Evolutionary conservation across 495 filamentous ascomycete genomes (phyloP).

Genomic region (Penicillium coprophilum): DNA sequence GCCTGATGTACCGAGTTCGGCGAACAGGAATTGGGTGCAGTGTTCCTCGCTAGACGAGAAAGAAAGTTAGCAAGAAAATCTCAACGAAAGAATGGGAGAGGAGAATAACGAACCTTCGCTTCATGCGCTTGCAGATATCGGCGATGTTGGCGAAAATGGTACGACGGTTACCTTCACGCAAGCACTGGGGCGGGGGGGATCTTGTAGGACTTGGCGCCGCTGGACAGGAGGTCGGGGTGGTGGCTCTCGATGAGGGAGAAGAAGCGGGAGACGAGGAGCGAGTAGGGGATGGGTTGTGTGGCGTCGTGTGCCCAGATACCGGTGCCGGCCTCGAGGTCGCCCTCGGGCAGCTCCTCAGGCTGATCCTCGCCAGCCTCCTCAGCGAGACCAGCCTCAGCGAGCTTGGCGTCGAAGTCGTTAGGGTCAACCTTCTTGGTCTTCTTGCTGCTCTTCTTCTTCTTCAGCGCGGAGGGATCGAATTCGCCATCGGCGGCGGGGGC

Average conservation of each 20-base stretch:
- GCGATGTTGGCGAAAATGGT: constrained; percentile 98
- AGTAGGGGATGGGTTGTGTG: constrained; percentile 74
- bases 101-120: constrained; percentile 50
- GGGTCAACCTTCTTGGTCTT: constrained; percentile 66
- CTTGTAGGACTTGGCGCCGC: constrained; percentile 91
- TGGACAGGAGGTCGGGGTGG: constrained; percentile 89
- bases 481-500: constrained; percentile 62
- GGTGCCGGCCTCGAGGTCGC: constrained; percentile 85
- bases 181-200: constrained; percentile 96
- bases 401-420: constrained; percentile 77
- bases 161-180: constrained; percentile 99
- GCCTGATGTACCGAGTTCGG: constrained; percentile 94
- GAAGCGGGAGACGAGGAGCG: constrained; percentile 81
- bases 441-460: constrained; percentile 78
- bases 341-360: constrained; percentile 54
- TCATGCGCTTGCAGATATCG: constrained; percentile 92
- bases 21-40: constrained; percentile 94
- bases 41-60: constrained; percentile 73
- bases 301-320: constrained; percentile 90
- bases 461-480: constrained; percentile 73
- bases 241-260: constrained; percentile 87
- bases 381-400: constrained; percentile 70
- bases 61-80: background rate
- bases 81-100: background rate
- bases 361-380: constrained; percentile 52